Conservation (phyloP, 140 eudicot genomes). For the Flaveria floridana region DNA sequence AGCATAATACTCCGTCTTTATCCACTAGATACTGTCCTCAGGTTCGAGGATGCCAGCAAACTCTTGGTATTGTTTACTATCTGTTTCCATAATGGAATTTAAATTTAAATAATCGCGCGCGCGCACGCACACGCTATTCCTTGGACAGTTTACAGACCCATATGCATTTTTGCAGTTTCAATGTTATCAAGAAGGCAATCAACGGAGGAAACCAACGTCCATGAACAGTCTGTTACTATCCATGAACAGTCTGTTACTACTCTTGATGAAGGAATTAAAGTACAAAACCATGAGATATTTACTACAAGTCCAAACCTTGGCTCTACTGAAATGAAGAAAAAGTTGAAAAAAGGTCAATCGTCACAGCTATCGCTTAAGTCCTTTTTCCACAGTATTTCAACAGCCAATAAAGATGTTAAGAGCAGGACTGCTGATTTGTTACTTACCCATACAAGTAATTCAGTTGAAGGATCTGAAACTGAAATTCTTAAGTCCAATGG, state of each 20-base stretch:
- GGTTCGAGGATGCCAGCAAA: constrained; percentile 91
- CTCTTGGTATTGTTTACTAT: constrained; percentile 58
- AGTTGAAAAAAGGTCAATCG: constrained; percentile 54
- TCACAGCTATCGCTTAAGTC: constrained; percentile 85
- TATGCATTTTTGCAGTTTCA: constrained; percentile 58
- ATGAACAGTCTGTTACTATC: constrained; percentile 35
- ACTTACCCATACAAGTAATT: constrained; percentile 33
- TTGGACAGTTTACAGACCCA: constrained; percentile 12
- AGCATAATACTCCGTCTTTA: constrained; percentile 75
- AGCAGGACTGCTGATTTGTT: constrained; percentile 34
- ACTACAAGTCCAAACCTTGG: constrained; percentile 35
- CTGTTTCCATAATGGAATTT: background rate
- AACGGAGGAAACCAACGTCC: constrained; percentile 36
- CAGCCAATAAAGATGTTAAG: constrained; percentile 21
- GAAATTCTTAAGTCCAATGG: constrained; percentile 13
- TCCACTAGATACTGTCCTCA: constrained; percentile 90
- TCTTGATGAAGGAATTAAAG: constrained; percentile 33
- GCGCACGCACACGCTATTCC: background rate
- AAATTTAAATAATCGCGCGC: background rate
- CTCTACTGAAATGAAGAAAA: constrained; percentile 46
- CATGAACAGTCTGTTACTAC: constrained; percentile 34
- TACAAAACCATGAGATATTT: constrained; percentile 25
- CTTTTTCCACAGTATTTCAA: constrained; percentile 57
- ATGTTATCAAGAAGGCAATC: constrained; percentile 62
- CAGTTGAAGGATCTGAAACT: constrained; percentile 33